Base-by-base conservation (phyloP, 2,329 filamentous ascomycete genomes). In the Didymella pinodella region DNA sequence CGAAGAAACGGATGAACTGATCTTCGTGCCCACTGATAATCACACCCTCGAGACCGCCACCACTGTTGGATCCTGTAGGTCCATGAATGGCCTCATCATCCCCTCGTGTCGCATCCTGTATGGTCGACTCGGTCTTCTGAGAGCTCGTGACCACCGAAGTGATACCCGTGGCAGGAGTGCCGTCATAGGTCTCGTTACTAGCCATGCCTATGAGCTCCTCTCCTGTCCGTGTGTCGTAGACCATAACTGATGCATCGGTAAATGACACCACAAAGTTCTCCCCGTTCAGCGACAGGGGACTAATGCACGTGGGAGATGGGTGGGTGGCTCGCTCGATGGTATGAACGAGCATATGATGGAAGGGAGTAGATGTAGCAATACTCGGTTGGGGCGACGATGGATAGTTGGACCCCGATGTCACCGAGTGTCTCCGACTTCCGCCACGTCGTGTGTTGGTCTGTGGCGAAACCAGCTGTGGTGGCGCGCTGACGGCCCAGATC, bases 21-120 rank as follows among this genome's bases (percentile, higher is more conserved):
- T 99, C 95, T 81, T 99, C 95, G 75, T 99, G 94, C 65, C 95
- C 95, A 62, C 91, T 96, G 65, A 99, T 97, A 58, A 99, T 91
- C 22, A 96, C 91, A 12, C 95, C 95, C 77, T 97, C 93, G 0
- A 97, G 88, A 32, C 81, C 81, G 53, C 81, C 81, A 53, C 90
- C 90, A 56, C 90, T 92, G 50, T 88, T 90, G 7, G 89, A 88
- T 25, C 91, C 91, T 11, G 95, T 98, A 6, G 94, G 92, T 1
- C 93, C 92, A 43, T 90, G 90, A 1, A 91, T 85, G 11, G 85
- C 83, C 63, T 96, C 92, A 57, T 96, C 92, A 31, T 92, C 90
- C 43, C 85, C 84, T 31, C 87, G 83, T 63, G 86, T 85, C 36
- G 87, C 83, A 67, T 93, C 90, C 29, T 71, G 64, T 29, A 71